phyloP scores from a whole-genome alignment of 495 filamentous ascomycete genomes.

The Aspergillus nidulans region DNA sequence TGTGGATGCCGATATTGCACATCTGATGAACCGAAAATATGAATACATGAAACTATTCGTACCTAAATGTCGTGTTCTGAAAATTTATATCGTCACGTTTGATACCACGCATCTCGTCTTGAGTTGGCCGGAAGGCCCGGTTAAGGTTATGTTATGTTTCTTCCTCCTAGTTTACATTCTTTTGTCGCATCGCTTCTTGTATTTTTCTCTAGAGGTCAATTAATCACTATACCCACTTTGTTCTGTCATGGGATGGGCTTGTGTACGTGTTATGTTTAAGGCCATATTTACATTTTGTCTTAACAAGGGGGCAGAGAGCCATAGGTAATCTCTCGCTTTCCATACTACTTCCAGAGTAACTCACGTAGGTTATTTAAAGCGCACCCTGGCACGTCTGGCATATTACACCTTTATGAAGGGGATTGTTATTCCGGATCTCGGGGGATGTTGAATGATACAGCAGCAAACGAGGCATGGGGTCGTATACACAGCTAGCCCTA shows the following conservation, averaged over 20 bases:
- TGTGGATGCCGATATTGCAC: not conserved
- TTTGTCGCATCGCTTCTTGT: not conserved
- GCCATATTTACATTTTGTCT: no score
- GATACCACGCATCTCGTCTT: conserved; percentile 18
- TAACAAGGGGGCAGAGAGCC: no score
- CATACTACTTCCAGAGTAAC: no score
- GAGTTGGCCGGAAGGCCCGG: not conserved
- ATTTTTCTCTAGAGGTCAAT: not conserved
- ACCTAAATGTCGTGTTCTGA: not conserved
- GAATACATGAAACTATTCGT: conserved; percentile 3
- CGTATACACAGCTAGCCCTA: no score
- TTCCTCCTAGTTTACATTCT: not conserved
- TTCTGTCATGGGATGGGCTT: not conserved
- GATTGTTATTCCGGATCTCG: no score
- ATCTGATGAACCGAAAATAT: conserved; percentile 8
- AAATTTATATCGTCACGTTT: conserved; percentile 8
- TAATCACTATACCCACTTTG: not conserved
- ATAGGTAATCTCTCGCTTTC: no score
- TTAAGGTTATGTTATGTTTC: not conserved
- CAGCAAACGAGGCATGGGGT: no score
- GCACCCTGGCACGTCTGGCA: no score
- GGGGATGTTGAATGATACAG: no score
- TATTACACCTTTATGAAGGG: no score
- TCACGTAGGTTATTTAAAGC: no score
- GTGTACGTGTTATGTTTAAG: not conserved